Evolutionary conservation across 169 alveolate genomes (phyloP).

Genomic region (Plasmodium blacklocki): DNA sequence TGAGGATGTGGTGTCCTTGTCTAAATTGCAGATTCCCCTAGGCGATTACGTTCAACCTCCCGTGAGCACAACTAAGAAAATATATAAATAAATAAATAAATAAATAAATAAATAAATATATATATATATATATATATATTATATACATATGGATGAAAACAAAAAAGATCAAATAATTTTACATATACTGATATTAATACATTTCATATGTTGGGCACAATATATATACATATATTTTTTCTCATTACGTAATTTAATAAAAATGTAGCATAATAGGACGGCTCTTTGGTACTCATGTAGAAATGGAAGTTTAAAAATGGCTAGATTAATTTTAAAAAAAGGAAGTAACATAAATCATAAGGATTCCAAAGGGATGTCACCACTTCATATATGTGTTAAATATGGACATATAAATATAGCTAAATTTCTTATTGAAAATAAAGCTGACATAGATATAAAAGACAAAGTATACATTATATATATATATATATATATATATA

Average conservation of each 20-base stretch:
- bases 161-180: not conserved
- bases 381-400: conserved; percentile 65
- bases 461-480: conserved; percentile 36
- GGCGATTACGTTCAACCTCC: conserved; percentile 75
- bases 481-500: not conserved
- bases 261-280: conserved; percentile 49
- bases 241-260: not conserved
- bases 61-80: conserved; percentile 8
- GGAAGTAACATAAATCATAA: conserved; percentile 74
- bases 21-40: conserved; percentile 56
- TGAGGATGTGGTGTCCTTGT: conserved; percentile 66
- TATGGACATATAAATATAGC: conserved; percentile 56
- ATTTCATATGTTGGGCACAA: not conserved
- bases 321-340: conserved; percentile 61
- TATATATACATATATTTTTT: not conserved
- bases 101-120: not conserved
- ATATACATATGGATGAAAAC: not conserved
- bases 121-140: not conserved
- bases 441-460: conserved; percentile 48
- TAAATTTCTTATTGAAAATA: conserved; percentile 57
- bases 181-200: not conserved
- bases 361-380: conserved; percentile 58
- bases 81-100: not conserved
- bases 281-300: conserved; percentile 70
- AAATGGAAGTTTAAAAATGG: conserved; percentile 68